A percentile compares a stretch with the other conserved stretches of the same genome.
Evolutionary conservation across 768 basidiomycete species (phyloP).

Genomic region (Tylopilus balloui): DNA sequence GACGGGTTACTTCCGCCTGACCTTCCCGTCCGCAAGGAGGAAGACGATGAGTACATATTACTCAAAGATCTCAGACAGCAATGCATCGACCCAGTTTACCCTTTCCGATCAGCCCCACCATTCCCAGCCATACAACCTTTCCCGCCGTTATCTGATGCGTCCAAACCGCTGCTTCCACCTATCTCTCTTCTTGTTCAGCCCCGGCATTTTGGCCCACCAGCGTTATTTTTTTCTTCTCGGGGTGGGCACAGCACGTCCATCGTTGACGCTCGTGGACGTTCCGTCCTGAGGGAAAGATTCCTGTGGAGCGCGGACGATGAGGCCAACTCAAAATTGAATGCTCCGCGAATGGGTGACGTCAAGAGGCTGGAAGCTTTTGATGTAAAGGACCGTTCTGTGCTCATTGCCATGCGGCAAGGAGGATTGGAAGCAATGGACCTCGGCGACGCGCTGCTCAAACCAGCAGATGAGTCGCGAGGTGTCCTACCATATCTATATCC

Average conservation of each 20-base stretch:
- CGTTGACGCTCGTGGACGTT: conserved; percentile 80
- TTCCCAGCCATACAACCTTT: conserved; percentile 33
- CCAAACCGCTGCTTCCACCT: conserved; percentile 60
- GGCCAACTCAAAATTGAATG: conserved; percentile 32
- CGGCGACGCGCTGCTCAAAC: conserved; percentile 71
- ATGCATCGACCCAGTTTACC: conserved; percentile 76
- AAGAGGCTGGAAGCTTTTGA: conserved; percentile 83
- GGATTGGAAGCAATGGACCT: conserved; percentile 80
- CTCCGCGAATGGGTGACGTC: conserved; percentile 69
- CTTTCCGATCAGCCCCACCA: conserved; percentile 53
- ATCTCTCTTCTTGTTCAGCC: conserved; percentile 78
- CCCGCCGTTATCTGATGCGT: conserved; percentile 30
- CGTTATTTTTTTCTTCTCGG: conserved; percentile 83
- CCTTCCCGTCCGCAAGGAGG: conserved; percentile 75
- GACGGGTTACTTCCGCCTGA: conserved; percentile 80
- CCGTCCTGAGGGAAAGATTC: conserved; percentile 77
- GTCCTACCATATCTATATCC: conserved; percentile 68
- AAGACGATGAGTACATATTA: conserved; percentile 61
- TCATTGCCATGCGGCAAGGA: conserved; percentile 84
- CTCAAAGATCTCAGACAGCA: conserved; percentile 74
- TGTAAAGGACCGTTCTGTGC: conserved; percentile 65
- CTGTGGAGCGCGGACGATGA: conserved; percentile 70
- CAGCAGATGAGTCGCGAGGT: conserved; percentile 76
- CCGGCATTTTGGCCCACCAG: conserved; percentile 80
- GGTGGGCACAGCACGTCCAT: conserved; percentile 87